Evolutionary conservation across 164 flowering plant species (phyloP), one percentile per base, ranked within the genome.

Genomic region (Pachysandra terminalis): DNA sequence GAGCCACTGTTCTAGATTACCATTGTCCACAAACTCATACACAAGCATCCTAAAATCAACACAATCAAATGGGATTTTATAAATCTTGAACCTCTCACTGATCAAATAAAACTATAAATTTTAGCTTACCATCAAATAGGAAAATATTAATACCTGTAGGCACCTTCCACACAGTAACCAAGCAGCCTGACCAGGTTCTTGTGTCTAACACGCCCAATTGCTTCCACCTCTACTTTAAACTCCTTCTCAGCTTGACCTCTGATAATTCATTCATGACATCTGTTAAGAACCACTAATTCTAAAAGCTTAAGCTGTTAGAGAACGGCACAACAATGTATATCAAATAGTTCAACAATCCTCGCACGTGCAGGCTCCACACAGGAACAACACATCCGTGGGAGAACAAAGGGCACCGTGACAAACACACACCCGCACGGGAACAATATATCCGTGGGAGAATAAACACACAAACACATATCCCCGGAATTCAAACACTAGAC

Each of bases 1-100:
- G 59, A 86, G 86, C 90, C 90, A 84, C 37, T 78, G 79, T 6
- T 79, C 65, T 57, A 86, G 77, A 78, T 70, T 77, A 0, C 83
- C 82, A 65, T 86, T 86, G n/a, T 79, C 82, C 14, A 82, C 67
- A 54, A 81, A 79, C 73, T 86, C 87, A 27, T 78, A 79, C 8
- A 83, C 80, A 69, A 83, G 75, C 68, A 83, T 69, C 81, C 86
- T 85, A 63, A 3, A 32, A 58, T 37, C 21, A 16, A 71, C 63
- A 40, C 23, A 27, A 61, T 51, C 49, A 60, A 12, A 26, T 14
- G 45, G 3, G 10, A 40, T 16, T 15, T 0, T 32, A 37, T 40
- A 55, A 35, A 9, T 25, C 19, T 52, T 14, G 24, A 67, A 56
- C 41, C 16, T 25, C n/a, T 67, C 62, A 67, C 24, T 16, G 22